Conservation (phyloP, 176 grass and related monocot species). For the Paspalum notatum region DNA sequence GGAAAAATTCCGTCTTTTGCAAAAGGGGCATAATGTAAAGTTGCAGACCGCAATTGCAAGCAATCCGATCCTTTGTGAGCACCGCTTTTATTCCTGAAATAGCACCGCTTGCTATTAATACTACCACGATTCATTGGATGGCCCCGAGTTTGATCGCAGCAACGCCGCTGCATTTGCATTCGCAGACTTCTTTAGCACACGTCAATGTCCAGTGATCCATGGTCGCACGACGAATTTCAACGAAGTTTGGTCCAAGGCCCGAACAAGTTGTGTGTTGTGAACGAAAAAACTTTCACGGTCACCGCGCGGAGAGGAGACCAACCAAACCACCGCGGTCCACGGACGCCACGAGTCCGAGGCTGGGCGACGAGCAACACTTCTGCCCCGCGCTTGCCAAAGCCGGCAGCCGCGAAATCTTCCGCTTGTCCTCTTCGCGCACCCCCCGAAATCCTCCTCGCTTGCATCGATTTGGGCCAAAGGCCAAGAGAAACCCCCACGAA, state of each 20-base stretch:
- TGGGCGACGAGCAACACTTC: neutral
- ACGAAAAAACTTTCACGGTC: neutral
- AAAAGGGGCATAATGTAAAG: conserved; percentile 37
- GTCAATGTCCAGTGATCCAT: neutral
- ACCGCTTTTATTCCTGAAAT: neutral
- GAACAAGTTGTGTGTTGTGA: neutral
- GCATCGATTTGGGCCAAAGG: conserved; percentile 4
- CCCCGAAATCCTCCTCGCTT: neutral
- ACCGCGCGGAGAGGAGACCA: conserved; percentile 4
- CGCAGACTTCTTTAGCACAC: neutral
- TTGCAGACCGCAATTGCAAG: conserved; percentile 20
- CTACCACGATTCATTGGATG: neutral
- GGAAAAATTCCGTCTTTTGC: conserved; percentile 42
- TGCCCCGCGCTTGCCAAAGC: neutral
- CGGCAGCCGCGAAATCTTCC: conserved; percentile 18
- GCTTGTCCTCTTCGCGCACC: neutral
- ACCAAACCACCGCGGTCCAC: conserved; percentile 3
- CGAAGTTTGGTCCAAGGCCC: neutral
- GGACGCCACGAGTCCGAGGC: conserved; percentile 24
- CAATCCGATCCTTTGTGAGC: conserved; percentile 19
- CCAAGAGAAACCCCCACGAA: neutral
- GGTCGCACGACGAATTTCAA: neutral
- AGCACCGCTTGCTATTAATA: neutral
- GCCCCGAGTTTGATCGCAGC: neutral
- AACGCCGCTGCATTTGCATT: neutral